Evolutionary conservation across 2,329 filamentous ascomycete species (phyloP), one percentile per base, ranked within the genome.

Genomic region (Fusarium austroafricanum): DNA sequence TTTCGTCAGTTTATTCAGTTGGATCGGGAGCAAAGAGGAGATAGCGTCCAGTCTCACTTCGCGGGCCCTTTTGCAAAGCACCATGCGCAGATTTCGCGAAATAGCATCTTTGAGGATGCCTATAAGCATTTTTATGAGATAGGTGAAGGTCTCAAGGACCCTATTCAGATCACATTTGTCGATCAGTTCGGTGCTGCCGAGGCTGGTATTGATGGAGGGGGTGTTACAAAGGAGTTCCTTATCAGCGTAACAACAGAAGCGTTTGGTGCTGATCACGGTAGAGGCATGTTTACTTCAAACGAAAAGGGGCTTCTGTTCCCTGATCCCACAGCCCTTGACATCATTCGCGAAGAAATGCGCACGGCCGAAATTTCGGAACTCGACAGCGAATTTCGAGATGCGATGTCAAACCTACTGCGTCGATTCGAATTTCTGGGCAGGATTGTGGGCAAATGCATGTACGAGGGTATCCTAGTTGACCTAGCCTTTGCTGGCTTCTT

Each of bases 201-300:
- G 79, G 95, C 95, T 14, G 96, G 96, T 11, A 98, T 99, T 55
- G 96, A 99, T 75, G 96, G 96, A 1, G 96, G 96, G 10, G 96
- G 96, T 65, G 96, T 99, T 10, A 97, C 95, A 3, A 99, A 99
- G 73, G 96, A 99, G 74, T 99, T 99, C 65, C 83, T 99, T 14
- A 97, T 90, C 2, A 96, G 92, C 65, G 88, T 97, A 47, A 97
- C 93, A 2, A 90, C 86, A 20, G 92, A 97, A 77, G 94, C 94
- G 0, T 97, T 98, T 75, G 86, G 86, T 4, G 81, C 83, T 3
- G 81, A 86, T 17, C 60, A 61, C 14, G 67, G 65, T 5, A 46
- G 69, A 2, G 83, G 86, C 40, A 86, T 96, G 75, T 99, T 99
- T 75, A 83, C 89, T 7, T 90, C 93, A 52, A 99, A 96, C 75